Conservation (phyloP, 1,284 basidiomycete species). For the Gomphus sp. region DNA sequence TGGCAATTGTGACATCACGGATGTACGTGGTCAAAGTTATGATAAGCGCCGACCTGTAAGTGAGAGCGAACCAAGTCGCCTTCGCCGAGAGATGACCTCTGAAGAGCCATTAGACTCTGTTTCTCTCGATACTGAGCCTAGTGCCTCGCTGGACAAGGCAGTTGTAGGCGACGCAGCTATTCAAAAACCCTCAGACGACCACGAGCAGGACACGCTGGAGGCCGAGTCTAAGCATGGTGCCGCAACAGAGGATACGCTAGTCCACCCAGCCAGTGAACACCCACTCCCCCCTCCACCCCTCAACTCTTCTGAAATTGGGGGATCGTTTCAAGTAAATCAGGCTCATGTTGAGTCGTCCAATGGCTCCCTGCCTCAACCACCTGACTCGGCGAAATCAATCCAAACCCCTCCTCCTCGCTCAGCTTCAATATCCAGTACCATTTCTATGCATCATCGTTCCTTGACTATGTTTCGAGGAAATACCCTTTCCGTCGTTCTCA, state of each 20-base stretch:
- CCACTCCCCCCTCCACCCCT: neutral
- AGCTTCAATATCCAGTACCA: constrained; percentile 9
- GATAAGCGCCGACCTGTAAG: constrained; percentile 1
- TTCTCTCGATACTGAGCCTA: neutral
- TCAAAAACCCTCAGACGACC: neutral
- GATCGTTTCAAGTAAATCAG: neutral
- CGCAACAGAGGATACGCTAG: neutral
- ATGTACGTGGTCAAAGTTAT: neutral
- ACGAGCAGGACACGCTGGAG: neutral
- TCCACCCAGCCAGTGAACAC: neutral
- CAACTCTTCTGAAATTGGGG: neutral
- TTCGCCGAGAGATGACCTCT: constrained; percentile 1
- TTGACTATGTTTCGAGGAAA: constrained; percentile 64
- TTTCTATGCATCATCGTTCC: constrained; percentile 39
- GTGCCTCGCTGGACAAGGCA: neutral
- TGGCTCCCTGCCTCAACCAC: neutral
- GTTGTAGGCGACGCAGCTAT: neutral
- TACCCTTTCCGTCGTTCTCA: constrained; percentile 67
- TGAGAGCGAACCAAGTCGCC: neutral
- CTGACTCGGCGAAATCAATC: constrained; percentile 1
- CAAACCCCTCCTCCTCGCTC: constrained; percentile 8
- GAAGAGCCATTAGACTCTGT: neutral
- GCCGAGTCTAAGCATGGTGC: neutral
- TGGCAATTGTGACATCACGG: constrained; percentile 61
- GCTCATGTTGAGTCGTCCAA: neutral